These are phyloP conservation scores for Rhizophora apiculata DNA, from an alignment of 345 rosid genomes.

Conservation along the genomic window DNA sequence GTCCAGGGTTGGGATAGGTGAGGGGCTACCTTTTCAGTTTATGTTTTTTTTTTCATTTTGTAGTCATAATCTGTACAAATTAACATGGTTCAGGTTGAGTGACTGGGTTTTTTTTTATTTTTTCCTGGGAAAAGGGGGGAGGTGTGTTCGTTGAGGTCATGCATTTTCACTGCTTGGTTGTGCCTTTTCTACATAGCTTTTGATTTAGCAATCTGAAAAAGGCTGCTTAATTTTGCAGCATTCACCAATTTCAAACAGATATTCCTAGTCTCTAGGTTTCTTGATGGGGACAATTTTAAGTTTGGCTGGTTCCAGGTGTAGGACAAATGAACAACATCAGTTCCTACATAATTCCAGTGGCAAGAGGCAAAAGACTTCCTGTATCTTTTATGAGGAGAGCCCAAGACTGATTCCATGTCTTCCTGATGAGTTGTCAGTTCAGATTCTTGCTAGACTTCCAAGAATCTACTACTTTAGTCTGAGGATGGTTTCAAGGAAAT, in stretches of 20 bases:
- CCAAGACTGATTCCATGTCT: constrained; percentile 69
- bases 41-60: too few relatives aligned
- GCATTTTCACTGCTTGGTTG: background rate
- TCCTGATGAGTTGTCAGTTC: constrained; percentile 82
- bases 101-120: background rate
- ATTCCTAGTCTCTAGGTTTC: constrained; percentile 1
- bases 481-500: constrained; percentile 56
- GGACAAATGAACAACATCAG: constrained; percentile 25
- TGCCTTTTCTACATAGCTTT: background rate
- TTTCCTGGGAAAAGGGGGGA: background rate
- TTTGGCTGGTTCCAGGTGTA: constrained; percentile 35
- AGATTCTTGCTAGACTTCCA: constrained; percentile 82
- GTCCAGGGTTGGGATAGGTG: too few relatives aligned
- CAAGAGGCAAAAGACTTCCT: constrained; percentile 46
- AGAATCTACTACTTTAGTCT: constrained; percentile 54
- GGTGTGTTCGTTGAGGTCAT: background rate
- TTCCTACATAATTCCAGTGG: constrained; percentile 26
- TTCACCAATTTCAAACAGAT: background rate
- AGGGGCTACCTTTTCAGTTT: too few relatives aligned
- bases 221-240: constrained; percentile 8
- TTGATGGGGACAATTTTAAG: constrained; percentile 53
- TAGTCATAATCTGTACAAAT: background rate
- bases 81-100: background rate
- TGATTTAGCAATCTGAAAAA: constrained; percentile 1
- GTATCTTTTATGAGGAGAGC: constrained; percentile 31